Percentiles rank a stretch among this genome's conserved stretches.
These are phyloP conservation scores for Kwoniella sp. DNA, from an alignment of 768 basidiomycete species.

Conservation along the genomic window DNA sequence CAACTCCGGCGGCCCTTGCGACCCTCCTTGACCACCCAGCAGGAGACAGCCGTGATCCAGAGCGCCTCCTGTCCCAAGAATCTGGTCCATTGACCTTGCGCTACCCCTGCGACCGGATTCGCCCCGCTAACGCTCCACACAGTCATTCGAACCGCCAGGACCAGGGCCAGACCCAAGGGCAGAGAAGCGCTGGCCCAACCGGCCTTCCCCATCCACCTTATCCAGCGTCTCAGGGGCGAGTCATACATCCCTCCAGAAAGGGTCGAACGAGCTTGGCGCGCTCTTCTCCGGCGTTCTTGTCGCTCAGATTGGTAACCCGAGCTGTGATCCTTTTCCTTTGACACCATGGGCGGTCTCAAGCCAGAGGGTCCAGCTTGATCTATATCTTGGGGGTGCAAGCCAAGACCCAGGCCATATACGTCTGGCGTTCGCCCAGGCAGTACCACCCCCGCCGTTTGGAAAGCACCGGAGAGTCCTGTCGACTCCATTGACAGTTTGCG, in stretches of 20 bases:
- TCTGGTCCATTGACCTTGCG: too few species aligned
- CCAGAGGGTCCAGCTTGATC: conserved; percentile 79
- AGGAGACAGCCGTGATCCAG: conserved; percentile 68
- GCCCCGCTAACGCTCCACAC: too few species aligned
- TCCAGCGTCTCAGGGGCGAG: conserved; percentile 3
- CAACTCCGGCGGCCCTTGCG: conserved; percentile 62
- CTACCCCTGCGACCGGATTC: too few species aligned
- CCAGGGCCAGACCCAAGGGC: neutral
- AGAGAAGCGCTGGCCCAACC: conserved; percentile 2
- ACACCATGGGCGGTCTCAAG: conserved; percentile 62
- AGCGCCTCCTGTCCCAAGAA: too few species aligned
- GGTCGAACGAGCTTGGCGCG: conserved; percentile 7
- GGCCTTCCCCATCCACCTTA: conserved; percentile 4
- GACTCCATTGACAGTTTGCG: too few species aligned
- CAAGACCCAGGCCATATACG: too few species aligned
- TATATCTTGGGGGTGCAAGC: neutral
- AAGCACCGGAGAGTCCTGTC: too few species aligned
- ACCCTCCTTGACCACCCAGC: conserved; percentile 63
- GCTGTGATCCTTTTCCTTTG: neutral
- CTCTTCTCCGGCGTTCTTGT: conserved; percentile 7
- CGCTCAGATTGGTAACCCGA: conserved; percentile 1
- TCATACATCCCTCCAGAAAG: conserved; percentile 9
- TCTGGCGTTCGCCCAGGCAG: too few species aligned
- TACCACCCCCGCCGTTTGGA: too few species aligned
- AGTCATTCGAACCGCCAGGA: neutral